A percentile compares a stretch with the other conserved stretches of the same genome.
phyloP scores from a whole-genome alignment of 2,329 filamentous ascomycete species.

The Cladorrhinum sp. region DNA sequence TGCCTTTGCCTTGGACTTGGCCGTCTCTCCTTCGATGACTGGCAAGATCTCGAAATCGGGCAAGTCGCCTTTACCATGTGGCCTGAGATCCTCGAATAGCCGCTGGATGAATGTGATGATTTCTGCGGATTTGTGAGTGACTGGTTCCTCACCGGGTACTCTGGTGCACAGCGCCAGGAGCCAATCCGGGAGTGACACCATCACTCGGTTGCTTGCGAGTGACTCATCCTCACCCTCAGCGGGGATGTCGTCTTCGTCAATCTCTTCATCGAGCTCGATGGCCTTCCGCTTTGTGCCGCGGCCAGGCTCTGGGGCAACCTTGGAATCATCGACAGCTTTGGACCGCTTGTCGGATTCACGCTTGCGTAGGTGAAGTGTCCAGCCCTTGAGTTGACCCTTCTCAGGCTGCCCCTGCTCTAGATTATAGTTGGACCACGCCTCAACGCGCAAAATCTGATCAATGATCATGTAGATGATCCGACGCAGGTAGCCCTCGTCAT shows the following conservation, averaged over 20 bases:
- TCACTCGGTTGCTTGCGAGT: slow-evolving; percentile 31
- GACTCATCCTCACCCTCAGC: slow-evolving; percentile 29
- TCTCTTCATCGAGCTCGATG: slow-evolving; percentile 35
- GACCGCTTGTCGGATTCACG: slow-evolving; percentile 55
- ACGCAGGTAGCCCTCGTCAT: slow-evolving; percentile 58
- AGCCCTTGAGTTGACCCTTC: slow-evolving; percentile 51
- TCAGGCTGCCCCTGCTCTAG: slow-evolving; percentile 28
- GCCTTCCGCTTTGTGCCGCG: slow-evolving; percentile 14
- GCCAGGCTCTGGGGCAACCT: slow-evolving; percentile 26
- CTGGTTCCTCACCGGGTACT: neutral
- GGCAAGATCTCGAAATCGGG: slow-evolving; percentile 60
- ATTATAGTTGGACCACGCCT: slow-evolving; percentile 59
- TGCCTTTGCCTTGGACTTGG: slow-evolving; percentile 25
- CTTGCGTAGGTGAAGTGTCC: slow-evolving; percentile 62
- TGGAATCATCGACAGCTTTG: slow-evolving; percentile 16
- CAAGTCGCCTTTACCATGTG: slow-evolving; percentile 35
- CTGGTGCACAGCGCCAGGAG: slow-evolving; percentile 42
- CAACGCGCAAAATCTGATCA: slow-evolving; percentile 59
- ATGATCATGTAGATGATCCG: slow-evolving; percentile 50
- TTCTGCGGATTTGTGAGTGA: neutral
- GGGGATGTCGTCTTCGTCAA: slow-evolving; percentile 35
- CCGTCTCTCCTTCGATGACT: slow-evolving; percentile 40
- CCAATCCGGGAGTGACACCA: slow-evolving; percentile 47
- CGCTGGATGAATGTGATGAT: neutral
- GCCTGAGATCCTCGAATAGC: neutral